A percentile compares a stretch with the other conserved stretches of the same genome.
phyloP scores from a whole-genome alignment of 2,329 filamentous ascomycete species.

The Aspergillus fischeri region DNA sequence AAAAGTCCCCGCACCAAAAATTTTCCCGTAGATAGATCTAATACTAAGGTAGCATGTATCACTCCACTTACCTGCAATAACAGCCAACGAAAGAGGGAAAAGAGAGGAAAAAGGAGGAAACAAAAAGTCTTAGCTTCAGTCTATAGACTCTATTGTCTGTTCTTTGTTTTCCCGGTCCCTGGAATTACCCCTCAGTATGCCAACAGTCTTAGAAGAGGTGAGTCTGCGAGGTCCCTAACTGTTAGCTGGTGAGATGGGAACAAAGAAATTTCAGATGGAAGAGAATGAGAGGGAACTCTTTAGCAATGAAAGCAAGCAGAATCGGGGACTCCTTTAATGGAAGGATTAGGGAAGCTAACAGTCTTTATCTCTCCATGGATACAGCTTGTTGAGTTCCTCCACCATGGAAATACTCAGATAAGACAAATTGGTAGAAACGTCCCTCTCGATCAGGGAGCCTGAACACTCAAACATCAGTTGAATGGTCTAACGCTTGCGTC shows the following conservation, averaged over 20 bases:
- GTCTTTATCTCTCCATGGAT: neutral
- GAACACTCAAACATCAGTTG: neutral
- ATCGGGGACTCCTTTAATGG: neutral
- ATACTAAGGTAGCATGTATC: neutral
- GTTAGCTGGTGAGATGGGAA: neutral
- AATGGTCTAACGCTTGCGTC: neutral
- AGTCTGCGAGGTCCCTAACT: constrained; percentile 3
- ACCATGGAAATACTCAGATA: constrained; percentile 87
- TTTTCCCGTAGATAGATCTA: neutral
- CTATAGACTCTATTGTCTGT: neutral
- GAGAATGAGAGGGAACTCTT: neutral
- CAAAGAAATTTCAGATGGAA: neutral
- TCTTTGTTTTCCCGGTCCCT: neutral
- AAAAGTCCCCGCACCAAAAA: neutral
- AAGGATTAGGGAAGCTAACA: neutral
- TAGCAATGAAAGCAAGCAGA: neutral
- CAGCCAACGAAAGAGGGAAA: neutral
- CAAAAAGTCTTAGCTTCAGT: constrained; percentile 3
- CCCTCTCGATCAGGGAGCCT: neutral
- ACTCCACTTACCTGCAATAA: neutral
- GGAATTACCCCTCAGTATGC: constrained; percentile 50
- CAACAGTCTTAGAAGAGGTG: constrained; percentile 74
- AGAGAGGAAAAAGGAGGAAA: constrained; percentile 1
- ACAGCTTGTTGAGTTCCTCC: constrained; percentile 73
- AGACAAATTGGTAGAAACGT: constrained; percentile 62